Evolutionary conservation across 495 filamentous ascomycete genomes (phyloP).

Genomic region (Venustampulla echinocandica): DNA sequence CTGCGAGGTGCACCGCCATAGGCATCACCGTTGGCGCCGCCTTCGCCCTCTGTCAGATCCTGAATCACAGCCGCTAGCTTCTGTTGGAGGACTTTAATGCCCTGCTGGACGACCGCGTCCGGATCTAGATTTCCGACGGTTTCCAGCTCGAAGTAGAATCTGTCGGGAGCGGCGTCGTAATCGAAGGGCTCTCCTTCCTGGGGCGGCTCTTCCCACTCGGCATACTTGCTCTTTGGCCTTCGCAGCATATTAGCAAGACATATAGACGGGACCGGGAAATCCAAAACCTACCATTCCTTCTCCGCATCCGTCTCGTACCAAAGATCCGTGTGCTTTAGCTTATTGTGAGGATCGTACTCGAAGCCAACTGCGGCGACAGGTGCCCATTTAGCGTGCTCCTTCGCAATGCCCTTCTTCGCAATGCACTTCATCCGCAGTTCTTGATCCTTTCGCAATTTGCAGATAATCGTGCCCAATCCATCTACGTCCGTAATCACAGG

Average conservation of each 20-base stretch:
- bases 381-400: conserved; percentile 97
- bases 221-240: conserved; percentile 82
- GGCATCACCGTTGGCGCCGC: conserved; percentile 39
- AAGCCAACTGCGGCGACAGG: conserved; percentile 88
- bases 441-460: conserved; percentile 80
- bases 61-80: conserved; percentile 84
- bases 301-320: conserved; percentile 86
- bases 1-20: conserved; percentile 54
- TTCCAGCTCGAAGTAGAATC: conserved; percentile 91
- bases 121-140: conserved; percentile 80
- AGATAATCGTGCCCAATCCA: conserved; percentile 70
- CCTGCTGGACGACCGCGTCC: conserved; percentile 76
- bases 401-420: conserved; percentile 96
- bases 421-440: conserved; percentile 83
- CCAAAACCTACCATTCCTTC: conserved; percentile 78
- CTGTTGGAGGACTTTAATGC: conserved; percentile 78
- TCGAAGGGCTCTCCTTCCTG: conserved; percentile 80
- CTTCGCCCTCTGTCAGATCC: conserved; percentile 45
- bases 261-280: conserved; percentile 4
- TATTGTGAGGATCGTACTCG: conserved; percentile 97
- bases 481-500: conserved; percentile 83
- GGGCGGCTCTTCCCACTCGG: conserved; percentile 74
- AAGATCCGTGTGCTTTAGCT: conserved; percentile 75
- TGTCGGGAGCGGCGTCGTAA: conserved; percentile 74
- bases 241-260: conserved; percentile 4